Evolutionary conservation across 306 rosid species (phyloP).

Genomic region (Sesbania bispinosa): DNA sequence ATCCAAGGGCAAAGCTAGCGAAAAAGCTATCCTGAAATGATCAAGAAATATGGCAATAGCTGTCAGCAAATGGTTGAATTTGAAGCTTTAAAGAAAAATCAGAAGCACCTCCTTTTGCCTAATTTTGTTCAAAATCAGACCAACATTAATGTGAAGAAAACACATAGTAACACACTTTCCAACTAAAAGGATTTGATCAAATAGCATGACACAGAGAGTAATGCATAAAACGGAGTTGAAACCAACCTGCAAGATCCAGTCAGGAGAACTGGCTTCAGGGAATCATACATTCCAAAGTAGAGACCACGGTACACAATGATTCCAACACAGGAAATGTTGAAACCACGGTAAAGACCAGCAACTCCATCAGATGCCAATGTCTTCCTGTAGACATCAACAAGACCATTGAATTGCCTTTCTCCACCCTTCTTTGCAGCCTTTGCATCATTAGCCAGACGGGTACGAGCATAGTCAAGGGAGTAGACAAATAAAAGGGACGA

Average conservation of each 20-base stretch:
- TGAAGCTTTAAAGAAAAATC: too few species aligned
- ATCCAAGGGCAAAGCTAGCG: slow-evolving; percentile 74
- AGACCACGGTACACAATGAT: slow-evolving; percentile 86
- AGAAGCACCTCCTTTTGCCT: too few species aligned
- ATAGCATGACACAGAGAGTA: not conserved
- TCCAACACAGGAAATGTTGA: slow-evolving; percentile 79
- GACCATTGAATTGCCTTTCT: slow-evolving; percentile 77
- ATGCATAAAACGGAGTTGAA: too few species aligned
- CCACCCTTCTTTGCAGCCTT: slow-evolving; percentile 96
- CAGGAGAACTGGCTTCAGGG: slow-evolving; percentile 69
- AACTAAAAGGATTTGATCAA: not conserved
- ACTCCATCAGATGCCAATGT: slow-evolving; percentile 71
- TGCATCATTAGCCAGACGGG: slow-evolving; percentile 72
- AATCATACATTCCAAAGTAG: slow-evolving; percentile 83
- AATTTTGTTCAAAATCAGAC: not conserved
- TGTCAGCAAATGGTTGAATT: not conserved
- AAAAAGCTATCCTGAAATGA: slow-evolving; percentile 66
- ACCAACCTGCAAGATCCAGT: slow-evolving; percentile 65
- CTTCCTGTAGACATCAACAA: slow-evolving; percentile 75
- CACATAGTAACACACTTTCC: not conserved
- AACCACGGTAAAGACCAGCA: slow-evolving; percentile 89
- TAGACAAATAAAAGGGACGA: slow-evolving; percentile 71
- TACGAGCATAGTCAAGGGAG: slow-evolving; percentile 83
- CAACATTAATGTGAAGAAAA: not conserved
- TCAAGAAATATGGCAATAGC: not conserved